Base-by-base conservation (phyloP, 768 basidiomycete genomes). In the Mrakia frigida region DNA sequence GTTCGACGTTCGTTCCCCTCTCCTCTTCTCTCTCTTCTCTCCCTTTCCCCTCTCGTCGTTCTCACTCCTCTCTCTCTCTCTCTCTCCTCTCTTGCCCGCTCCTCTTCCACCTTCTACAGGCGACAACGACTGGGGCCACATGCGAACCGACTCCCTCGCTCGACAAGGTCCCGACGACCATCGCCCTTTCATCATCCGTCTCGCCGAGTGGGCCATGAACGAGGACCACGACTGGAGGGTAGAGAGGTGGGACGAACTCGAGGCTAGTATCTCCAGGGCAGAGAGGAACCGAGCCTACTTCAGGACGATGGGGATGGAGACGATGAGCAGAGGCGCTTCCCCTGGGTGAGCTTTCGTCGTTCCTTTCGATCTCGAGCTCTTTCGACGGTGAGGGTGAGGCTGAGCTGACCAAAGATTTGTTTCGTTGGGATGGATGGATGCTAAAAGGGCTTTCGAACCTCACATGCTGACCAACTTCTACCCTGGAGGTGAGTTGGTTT, bases 161-260 rank as follows among this genome's bases (percentile, higher is more conserved):
- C 61, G 43, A 37, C 37, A 33, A 21, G 73, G 73, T 3, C 60
- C 59, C 4, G 73, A 74, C 46, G 73, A 74, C 73, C n/a, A 74
- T 2, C 39, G 73, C 41, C 39, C 60, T 16, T 33, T 41, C 31
- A 21, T 41, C 31, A 37, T 41, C 9, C 56, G 73, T 33, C 3
- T 73, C 23, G 35, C 14, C 9, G 70, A 70, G 31, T 63, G 33
- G 33, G 5, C 13, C 33, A 18, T 35, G 31, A 37, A 33, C 33
- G 16, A 10, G 21, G 14, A 2, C 13, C n/a, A 63, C 31, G 61
- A 63, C 61, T 63, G n/a, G 28, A 63, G 61, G 33, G 23, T 14
- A 13, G 6, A 14, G 33, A 2, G 14, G 10, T 63, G 61, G 61
- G 61, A 63, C 31, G 11, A 18, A 10, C 35, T 60, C n/a, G 59